phyloP scores from a whole-genome alignment of 1,284 basidiomycete genomes.

The Takashimella tepidaria region DNA sequence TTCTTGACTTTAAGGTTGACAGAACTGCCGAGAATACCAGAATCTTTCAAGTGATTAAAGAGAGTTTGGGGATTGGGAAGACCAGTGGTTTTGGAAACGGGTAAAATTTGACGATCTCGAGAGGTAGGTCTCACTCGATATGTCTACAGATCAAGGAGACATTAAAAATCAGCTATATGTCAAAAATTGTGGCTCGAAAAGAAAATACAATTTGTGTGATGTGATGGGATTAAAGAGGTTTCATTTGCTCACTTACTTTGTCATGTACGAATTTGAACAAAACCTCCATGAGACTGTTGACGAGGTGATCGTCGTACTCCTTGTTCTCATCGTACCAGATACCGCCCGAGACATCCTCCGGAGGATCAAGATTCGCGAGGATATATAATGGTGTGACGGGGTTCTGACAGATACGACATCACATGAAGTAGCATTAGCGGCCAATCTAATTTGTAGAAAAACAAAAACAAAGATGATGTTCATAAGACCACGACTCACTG shows the following conservation, averaged over 20 bases:
- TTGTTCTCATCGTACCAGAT: slow-evolving; percentile 45
- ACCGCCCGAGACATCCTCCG: slow-evolving; percentile 45
- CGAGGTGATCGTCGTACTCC: slow-evolving; percentile 43
- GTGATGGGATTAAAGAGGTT: no score
- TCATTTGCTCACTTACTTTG: slow-evolving; percentile 30
- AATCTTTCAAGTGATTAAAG: slow-evolving; percentile 27
- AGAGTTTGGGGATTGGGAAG: slow-evolving; percentile 35
- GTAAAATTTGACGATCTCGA: slow-evolving; percentile 17
- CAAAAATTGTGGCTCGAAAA: no score
- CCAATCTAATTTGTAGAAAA: no score
- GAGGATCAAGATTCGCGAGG: slow-evolving; percentile 33
- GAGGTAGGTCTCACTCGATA: slow-evolving; percentile 12
- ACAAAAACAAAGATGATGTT: no score
- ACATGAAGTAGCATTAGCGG: not conserved
- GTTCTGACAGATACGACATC: slow-evolving; percentile 16
- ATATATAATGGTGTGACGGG: slow-evolving; percentile 43
- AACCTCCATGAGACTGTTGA: slow-evolving; percentile 32
- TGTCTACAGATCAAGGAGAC: no score
- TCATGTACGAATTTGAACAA: slow-evolving; percentile 27
- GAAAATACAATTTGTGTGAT: no score
- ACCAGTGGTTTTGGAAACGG: slow-evolving; percentile 26
- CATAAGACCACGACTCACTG: slow-evolving; percentile 22
- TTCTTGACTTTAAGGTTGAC: slow-evolving; percentile 39
- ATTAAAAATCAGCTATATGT: no score
- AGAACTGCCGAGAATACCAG: slow-evolving; percentile 22